Conservation (phyloP, 805 yeast species). For the Metschnikowia lachancei region DNA sequence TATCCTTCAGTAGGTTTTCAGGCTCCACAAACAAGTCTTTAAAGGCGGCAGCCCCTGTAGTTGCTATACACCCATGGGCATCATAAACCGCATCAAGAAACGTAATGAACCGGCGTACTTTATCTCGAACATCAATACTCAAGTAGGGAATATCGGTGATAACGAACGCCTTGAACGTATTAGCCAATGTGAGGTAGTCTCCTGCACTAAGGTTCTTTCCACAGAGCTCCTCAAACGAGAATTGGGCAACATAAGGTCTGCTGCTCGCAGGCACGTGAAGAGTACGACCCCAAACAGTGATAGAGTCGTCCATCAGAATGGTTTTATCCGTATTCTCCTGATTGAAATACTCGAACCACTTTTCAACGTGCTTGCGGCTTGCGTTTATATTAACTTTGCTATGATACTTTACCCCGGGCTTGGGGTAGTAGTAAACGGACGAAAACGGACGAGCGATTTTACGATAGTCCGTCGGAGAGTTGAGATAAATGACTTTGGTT, state of each 20-base stretch:
- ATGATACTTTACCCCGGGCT: constrained; percentile 54
- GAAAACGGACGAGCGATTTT: constrained; percentile 81
- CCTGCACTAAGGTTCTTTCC: constrained; percentile 90
- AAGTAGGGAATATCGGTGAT: constrained; percentile 90
- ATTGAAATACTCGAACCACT: constrained; percentile 79
- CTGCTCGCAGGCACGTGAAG: constrained; percentile 72
- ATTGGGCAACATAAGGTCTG: constrained; percentile 83
- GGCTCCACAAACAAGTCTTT: constrained; percentile 84
- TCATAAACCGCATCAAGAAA: constrained; percentile 95
- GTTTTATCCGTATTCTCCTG: constrained; percentile 46
- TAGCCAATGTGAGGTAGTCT: constrained; percentile 83
- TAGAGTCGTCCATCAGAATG: constrained; percentile 22
- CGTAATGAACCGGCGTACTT: constrained; percentile 87
- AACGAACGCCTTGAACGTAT: constrained; percentile 71
- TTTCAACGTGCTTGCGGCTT: constrained; percentile 60
- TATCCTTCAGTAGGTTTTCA: constrained; percentile 52
- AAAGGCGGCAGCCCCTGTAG: constrained; percentile 84
- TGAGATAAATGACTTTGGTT: constrained; percentile 73
- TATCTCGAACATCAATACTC: constrained; percentile 73
- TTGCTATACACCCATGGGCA: constrained; percentile 81
- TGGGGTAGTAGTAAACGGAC: constrained; percentile 74
- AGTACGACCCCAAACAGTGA: constrained; percentile 86
- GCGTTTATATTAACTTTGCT: constrained; percentile 49
- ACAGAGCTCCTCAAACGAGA: constrained; percentile 81
- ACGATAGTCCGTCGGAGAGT: constrained; percentile 93